Evolutionary conservation across 2,329 filamentous ascomycete species (phyloP).

Genomic region (Fusarium chuoi): DNA sequence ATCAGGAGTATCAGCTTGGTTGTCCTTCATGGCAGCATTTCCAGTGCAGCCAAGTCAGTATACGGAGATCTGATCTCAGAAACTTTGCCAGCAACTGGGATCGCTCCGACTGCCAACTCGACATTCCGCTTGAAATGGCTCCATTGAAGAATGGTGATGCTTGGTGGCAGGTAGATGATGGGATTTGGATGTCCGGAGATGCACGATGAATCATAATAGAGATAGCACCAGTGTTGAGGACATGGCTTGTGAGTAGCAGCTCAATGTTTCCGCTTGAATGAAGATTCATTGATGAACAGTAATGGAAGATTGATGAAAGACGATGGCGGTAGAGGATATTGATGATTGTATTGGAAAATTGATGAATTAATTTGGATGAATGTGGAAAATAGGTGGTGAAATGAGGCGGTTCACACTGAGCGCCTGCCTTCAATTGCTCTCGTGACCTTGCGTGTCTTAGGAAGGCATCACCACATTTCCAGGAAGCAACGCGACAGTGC

Average conservation of each 20-base stretch:
- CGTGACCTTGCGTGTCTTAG: background rate
- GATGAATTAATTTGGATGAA: background rate
- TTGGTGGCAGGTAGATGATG: background rate
- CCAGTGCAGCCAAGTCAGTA: background rate
- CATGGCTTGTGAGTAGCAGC: background rate
- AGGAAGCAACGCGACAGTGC: background rate
- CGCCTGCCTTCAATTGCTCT: background rate
- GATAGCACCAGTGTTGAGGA: too few species aligned
- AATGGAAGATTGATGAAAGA: too few species aligned
- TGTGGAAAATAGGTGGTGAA: background rate
- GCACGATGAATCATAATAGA: too few species aligned
- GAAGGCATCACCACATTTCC: background rate
- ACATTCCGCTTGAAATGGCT: background rate
- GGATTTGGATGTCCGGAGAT: background rate
- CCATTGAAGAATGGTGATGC: background rate
- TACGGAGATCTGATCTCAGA: too few species aligned
- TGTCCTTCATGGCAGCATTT: background rate
- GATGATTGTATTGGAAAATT: background rate
- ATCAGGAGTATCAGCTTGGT: background rate
- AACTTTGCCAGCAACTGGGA: background rate
- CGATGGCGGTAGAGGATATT: background rate
- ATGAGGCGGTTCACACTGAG: background rate
- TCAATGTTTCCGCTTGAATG: background rate
- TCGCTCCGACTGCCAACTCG: fast-evolving
- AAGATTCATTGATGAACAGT: background rate